These are phyloP conservation scores for Sphagnum contortum DNA, from an alignment of 225 moss, liverwort and hornwort genomes.

Conservation along the genomic window DNA sequence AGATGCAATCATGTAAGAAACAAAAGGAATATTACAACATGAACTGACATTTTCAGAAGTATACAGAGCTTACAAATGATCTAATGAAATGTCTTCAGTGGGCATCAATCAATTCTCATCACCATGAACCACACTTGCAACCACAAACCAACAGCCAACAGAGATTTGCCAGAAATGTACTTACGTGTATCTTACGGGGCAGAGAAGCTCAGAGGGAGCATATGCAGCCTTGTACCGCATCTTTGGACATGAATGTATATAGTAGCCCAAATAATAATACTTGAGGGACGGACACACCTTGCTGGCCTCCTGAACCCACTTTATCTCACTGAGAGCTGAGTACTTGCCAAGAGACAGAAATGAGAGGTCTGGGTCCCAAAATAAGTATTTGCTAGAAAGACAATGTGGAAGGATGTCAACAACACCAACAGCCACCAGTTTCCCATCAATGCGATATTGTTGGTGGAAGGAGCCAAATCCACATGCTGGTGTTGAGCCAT, in stretches of 20 bases:
- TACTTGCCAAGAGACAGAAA: slow-evolving; percentile 87
- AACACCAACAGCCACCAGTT: slow-evolving; percentile 89
- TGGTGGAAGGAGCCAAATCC: slow-evolving; percentile 99
- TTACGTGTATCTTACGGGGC: slow-evolving; percentile 70
- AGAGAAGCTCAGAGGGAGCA: slow-evolving; percentile 92
- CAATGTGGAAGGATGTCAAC: slow-evolving; percentile 84
- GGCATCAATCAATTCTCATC: too few species aligned
- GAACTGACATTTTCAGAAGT: too few species aligned
- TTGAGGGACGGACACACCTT: slow-evolving; percentile 51
- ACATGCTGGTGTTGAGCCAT: slow-evolving; percentile 72
- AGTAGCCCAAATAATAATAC: slow-evolving; percentile 92
- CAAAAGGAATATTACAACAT: neutral
- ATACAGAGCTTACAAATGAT: neutral
- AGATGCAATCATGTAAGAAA: too few species aligned
- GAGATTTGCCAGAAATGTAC: neutral
- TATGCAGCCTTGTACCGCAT: slow-evolving; percentile 96
- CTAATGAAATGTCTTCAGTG: too few species aligned
- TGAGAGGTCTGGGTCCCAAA: slow-evolving; percentile 97
- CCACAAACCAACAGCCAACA: too few species aligned
- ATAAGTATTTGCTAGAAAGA: slow-evolving; percentile 95
- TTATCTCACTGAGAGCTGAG: slow-evolving; percentile 78
- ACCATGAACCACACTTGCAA: too few species aligned
- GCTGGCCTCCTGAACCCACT: slow-evolving; percentile 76
- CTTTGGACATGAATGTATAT: slow-evolving; percentile 98
- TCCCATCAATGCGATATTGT: slow-evolving; percentile 79